Base-by-base conservation (phyloP, 73 alveolate genomes). In the Tetrahymena borealis region DNA sequence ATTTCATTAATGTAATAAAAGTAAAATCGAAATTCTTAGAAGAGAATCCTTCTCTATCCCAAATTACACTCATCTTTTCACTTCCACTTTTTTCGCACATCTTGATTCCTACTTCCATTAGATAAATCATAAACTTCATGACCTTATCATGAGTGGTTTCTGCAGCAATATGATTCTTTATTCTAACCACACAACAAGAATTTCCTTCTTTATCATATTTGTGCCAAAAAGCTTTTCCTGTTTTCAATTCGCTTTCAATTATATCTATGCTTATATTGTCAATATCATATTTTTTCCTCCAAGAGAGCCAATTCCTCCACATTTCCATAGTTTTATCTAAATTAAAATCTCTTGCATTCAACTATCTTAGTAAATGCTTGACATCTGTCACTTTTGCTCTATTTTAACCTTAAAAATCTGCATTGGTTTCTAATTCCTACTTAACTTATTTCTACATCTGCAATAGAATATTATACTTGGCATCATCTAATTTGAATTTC, bases 31-130 rank as follows among this genome's bases (percentile, higher is more conserved):
- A 93, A 33, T 93, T 93, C 60, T 93, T 93, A 20, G 93, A 85
- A 32, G 93, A 39, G 24, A 93, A 90, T 32, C 93, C 95, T 85
- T 93, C 93, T 93, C 95, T 93, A 85, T 93, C 93, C 95, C 93
- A 85, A 39, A 93, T 79, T 20, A 85, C 91, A 15, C 91, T 78
- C 38, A 93, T 85, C 31, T 36, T 93, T 38, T 90, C 95, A 24
- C 91, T 79, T 20, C 93, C 91, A 40, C 33, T 91, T 38, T 92
- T 38, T 24, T 92, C 95, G 24, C 92, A 79, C 90, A 60, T 92
- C 32, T 78, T 32, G 11, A 92, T 92, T 2, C 95, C 95, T 92
- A 78, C 41, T 60, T 92, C 95, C 39, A 92, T 92, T 78, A 77
- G 31, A 78, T 79, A 79, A 79, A 79, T 79, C 40, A 79, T 36